phyloP scores from a whole-genome alignment of 768 basidiomycete genomes.

The Boletus huronensis region DNA sequence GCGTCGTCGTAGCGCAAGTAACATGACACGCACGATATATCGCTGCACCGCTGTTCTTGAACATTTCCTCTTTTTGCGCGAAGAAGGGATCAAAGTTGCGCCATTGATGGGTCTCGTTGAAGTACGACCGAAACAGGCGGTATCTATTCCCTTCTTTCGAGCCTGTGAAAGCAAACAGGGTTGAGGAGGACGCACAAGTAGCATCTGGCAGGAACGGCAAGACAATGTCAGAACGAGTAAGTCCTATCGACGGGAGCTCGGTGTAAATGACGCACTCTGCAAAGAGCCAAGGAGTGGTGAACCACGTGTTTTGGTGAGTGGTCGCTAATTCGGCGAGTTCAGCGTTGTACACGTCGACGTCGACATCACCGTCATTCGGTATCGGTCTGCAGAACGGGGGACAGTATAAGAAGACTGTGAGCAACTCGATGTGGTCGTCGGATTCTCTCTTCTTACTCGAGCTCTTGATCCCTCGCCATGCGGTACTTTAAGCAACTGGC shows the following conservation, averaged over 20 bases:
- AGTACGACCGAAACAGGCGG: slow-evolving; percentile 73
- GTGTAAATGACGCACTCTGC: slow-evolving; percentile 64
- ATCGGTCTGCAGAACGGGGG: slow-evolving; percentile 47
- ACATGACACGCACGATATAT: slow-evolving; percentile 60
- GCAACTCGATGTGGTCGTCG: background rate
- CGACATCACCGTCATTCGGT: slow-evolving; percentile 70
- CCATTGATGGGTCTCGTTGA: slow-evolving; percentile 69
- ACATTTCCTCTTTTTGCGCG: slow-evolving; percentile 74
- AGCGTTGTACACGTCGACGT: slow-evolving; percentile 69
- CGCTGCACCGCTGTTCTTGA: slow-evolving; percentile 71
- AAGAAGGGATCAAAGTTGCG: slow-evolving; percentile 78
- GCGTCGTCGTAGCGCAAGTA: background rate
- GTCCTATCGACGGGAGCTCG: background rate
- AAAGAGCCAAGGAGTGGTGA: slow-evolving; percentile 91
- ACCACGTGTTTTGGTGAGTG: slow-evolving; percentile 70
- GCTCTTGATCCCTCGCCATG: slow-evolving; percentile 71
- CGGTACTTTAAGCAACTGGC: slow-evolving; percentile 81
- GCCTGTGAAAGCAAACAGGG: background rate
- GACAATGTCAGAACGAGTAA: background rate
- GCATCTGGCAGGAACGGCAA: slow-evolving; percentile 43
- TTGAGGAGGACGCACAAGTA: slow-evolving; percentile 52
- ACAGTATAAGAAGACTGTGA: background rate
- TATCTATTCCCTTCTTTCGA: slow-evolving; percentile 49
- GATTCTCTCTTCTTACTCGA: slow-evolving; percentile 49
- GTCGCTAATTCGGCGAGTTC: slow-evolving; percentile 55